Base-by-base conservation (phyloP, 495 filamentous ascomycete species). In the Penicillium angulare region DNA sequence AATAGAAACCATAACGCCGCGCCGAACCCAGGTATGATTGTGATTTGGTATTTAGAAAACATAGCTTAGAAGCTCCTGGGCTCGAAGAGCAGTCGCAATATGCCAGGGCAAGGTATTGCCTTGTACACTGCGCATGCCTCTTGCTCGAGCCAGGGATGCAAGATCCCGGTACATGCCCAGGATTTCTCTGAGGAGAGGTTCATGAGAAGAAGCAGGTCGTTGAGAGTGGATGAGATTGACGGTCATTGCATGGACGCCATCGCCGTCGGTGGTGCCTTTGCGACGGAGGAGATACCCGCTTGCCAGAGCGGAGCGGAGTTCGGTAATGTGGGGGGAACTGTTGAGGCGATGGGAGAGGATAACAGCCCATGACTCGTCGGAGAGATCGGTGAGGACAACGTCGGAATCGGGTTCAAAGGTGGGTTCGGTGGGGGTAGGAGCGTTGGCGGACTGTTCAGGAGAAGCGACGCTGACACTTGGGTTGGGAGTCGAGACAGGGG, bases 291-390 rank as follows among this genome's bases (percentile, higher is more conserved):
- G 77, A 65, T 89, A 88, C 16, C 88, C 89, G 55, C 84, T 87
- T 22, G 82, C 79, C 21, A 92, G 72, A 3, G 81, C 76, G 18
- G 84, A 82, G 44, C 79, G 79, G 51, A 84, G 78, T 46, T 88
- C 85, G 5, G 78, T 78, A 17, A 86, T 65, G 9, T 82, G 82
- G 1, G 76, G 68, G 2, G 84, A 83, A 56, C 82, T 85, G 64
- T 85, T 85, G 15, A 89, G 77, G n/a, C 85, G 79, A 63, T 91
- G 86, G 0, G 71, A 73, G 36, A 91, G 72, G 13, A 96, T 69
- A 17, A 90, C 80, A 22, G 83, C 85, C 88, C 89, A 96, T 2
- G 83, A 87, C 45, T 91, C 86, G 47, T 97, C 92, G 17, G 80
- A 81, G 23, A 83, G 62, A 60, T 97, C 92, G 5, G 88, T 68